Base-by-base conservation (phyloP, 345 rosid genomes). In the Viola odorata region DNA sequence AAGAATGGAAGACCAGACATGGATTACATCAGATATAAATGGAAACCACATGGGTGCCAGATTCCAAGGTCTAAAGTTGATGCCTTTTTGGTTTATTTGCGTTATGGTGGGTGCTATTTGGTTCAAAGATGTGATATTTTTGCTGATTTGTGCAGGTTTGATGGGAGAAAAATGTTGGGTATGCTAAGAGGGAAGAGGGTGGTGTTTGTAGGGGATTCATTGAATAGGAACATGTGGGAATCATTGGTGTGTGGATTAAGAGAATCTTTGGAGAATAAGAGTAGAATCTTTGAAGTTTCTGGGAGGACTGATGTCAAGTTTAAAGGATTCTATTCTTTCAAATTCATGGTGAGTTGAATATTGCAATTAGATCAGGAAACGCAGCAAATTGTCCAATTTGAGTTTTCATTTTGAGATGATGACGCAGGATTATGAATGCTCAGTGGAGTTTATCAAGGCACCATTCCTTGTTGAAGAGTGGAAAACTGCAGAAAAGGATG, bases 181-280 rank as follows among this genome's bases (percentile, higher is more conserved):
- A 73, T 87, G 56, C 55, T 87, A 50, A 81, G 79, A 68, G 84
- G 88, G 55, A 87, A 83, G 68, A 73, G 84, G 52, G 8, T 80
- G 61, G 91, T 81, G 58, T 87, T 85, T 55, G 87, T 87, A 7
- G 91, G 95, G 0, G 89, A 87, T 58, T 87, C 91, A 1, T 58
- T 83, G 75, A 85, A 83, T 11, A 69, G 91, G 73, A 85, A 83
- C 77, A 85, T 85, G 91, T 87, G 95, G 91, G 84, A 87, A 63
- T 82, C 89, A 51, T 23, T 85, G 63, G 84, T 82, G 7, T 88
- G 91, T 77, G 70, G 75, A 5, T 65, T 84, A 70, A 74, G 87
- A 61, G 82, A 83, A 61, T 80, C 96, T 13, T 37, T 80, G 50
- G 74, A 71, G 73, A 78, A 85, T 12, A 78, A 80, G 52, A 79